Conservation (phyloP, 371 early-diverging fungal species). For the Dipsacomyces acuminosporus region DNA sequence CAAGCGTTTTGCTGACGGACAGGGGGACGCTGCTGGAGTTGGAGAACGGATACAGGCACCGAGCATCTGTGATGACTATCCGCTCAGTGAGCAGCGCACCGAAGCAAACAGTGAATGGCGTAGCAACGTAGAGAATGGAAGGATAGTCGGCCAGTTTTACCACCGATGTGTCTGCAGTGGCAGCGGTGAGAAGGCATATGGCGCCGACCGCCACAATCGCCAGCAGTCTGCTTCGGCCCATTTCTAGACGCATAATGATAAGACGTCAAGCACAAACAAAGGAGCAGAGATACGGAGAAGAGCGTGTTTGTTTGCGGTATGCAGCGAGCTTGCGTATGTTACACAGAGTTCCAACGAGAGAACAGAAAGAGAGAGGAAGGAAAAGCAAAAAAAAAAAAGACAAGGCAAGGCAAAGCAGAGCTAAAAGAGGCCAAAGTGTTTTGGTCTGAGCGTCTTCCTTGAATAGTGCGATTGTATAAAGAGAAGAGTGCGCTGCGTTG, state of each 20-base stretch:
- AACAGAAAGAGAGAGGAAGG: too few species aligned
- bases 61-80: conserved; percentile 39
- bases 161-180: conserved; percentile 7
- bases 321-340: too few species aligned
- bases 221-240: background rate
- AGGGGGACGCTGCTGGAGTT: conserved; percentile 21
- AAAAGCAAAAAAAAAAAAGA: too few species aligned
- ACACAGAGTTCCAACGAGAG: too few species aligned
- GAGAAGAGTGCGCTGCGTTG: too few species aligned
- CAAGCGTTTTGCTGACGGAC: conserved; percentile 23
- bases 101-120: conserved; percentile 35
- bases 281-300: too few species aligned
- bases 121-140: conserved; percentile 35
- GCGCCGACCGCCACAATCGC: background rate
- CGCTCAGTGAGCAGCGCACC: conserved; percentile 34
- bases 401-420: too few species aligned
- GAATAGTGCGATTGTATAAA: too few species aligned
- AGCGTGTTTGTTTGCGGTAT: too few species aligned
- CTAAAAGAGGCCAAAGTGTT: too few species aligned
- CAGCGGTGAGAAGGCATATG: conserved; percentile 1
- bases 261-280: too few species aligned
- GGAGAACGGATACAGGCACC: conserved; percentile 42
- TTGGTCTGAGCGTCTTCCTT: too few species aligned
- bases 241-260: background rate
- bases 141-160: conserved; percentile 28